These are phyloP conservation scores for Anisogramma anomala DNA, from an alignment of 2,329 filamentous ascomycete genomes.

Conservation along the genomic window DNA sequence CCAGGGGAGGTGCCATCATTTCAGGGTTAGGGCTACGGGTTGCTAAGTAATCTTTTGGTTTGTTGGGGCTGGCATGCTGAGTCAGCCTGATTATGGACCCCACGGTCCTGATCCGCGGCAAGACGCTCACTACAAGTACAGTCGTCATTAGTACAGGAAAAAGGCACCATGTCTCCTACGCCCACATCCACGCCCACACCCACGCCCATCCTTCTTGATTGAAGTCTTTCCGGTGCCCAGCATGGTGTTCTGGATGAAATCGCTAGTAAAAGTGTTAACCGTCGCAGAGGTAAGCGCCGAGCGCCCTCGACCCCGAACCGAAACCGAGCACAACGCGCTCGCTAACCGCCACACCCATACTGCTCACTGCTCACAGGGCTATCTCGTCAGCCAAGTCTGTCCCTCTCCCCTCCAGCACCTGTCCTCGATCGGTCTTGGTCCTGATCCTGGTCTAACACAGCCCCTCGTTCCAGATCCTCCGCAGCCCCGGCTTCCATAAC, in stretches of 20 bases:
- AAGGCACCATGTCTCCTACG: too few species aligned
- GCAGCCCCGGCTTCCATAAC: constrained; percentile 39
- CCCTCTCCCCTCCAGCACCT: neutral
- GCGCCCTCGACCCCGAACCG: neutral
- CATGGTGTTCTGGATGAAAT: constrained; percentile 10
- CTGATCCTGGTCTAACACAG: neutral
- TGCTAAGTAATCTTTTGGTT: too few species aligned
- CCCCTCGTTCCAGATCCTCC: constrained; percentile 31
- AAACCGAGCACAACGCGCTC: neutral
- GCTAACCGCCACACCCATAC: neutral
- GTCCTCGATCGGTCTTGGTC: rapidly evolving
- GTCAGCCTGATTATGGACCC: too few species aligned
- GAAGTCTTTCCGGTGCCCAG: too few species aligned
- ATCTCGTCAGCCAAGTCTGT: constrained; percentile 16
- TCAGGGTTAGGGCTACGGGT: too few species aligned
- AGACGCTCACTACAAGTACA: too few species aligned
- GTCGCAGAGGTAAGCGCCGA: constrained; percentile 2
- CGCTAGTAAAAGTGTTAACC: constrained; percentile 1
- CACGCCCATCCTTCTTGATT: too few species aligned
- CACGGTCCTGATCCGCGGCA: too few species aligned
- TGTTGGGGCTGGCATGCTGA: too few species aligned
- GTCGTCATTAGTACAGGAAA: too few species aligned
- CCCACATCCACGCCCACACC: too few species aligned
- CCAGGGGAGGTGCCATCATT: too few species aligned
- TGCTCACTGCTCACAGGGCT: constrained; percentile 10